Conservation (phyloP, 2,329 filamentous ascomycete genomes). For the Coniochaeta sp. region DNA sequence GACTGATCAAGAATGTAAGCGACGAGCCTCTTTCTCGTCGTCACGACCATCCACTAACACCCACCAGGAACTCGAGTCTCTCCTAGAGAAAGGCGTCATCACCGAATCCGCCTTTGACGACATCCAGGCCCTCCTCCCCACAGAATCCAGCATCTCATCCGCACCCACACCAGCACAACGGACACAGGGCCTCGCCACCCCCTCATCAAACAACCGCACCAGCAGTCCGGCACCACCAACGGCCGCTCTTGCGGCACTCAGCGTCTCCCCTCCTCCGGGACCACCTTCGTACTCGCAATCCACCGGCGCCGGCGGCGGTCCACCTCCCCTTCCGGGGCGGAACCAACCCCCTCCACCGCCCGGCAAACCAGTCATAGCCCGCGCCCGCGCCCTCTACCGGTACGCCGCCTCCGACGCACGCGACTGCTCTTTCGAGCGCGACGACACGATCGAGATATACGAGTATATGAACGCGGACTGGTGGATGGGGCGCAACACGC, state of each 20-base stretch:
- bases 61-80: conserved; percentile 76
- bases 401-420: conserved; percentile 74
- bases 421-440: conserved; percentile 72
- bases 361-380: conserved; percentile 54
- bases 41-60: conserved; percentile 8
- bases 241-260: conserved; percentile 35
- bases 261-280: conserved; percentile 16
- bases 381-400: conserved; percentile 75
- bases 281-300: conserved; percentile 42
- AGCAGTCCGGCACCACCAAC: conserved; percentile 18
- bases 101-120: conserved; percentile 65
- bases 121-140: conserved; percentile 67
- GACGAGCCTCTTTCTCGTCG: background rate
- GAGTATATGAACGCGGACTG: conserved; percentile 97
- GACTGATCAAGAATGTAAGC: conserved; percentile 74
- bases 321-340: conserved; percentile 17
- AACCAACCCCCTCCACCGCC: conserved; percentile 29
- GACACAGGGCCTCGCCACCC: conserved; percentile 19
- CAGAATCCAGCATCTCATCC: conserved; percentile 54
- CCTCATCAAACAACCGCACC: conserved; percentile 18
- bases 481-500: conserved; percentile 85
- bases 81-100: conserved; percentile 77
- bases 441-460: conserved; percentile 71
- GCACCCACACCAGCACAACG: conserved; percentile 31
- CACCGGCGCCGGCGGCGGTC: conserved; percentile 21